Evolutionary conservation across 768 basidiomycete species (phyloP).

Genomic region (Termitomyces eurrhizus): DNA sequence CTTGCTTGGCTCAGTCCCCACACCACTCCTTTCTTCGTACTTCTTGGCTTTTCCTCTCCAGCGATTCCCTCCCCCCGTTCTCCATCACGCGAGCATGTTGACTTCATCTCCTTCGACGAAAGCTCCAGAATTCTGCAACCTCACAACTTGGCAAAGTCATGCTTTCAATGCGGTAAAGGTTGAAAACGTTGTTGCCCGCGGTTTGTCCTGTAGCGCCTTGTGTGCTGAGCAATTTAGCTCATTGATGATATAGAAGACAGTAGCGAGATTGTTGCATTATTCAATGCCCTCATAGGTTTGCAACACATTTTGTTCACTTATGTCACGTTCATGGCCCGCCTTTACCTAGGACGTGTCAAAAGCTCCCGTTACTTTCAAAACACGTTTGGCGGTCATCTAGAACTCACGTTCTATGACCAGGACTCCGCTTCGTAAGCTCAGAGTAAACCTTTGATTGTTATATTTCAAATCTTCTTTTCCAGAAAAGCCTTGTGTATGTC

Average conservation of each 20-base stretch:
- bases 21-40: conserved; percentile 8
- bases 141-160: conserved; percentile 24
- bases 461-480: background rate
- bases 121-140: conserved; percentile 22
- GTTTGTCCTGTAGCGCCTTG: conserved; percentile 20
- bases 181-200: conserved; percentile 41
- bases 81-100: conserved; percentile 10
- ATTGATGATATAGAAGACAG: conserved; percentile 23
- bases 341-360: conserved; percentile 45
- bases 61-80: conserved; percentile 15
- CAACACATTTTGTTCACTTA: background rate
- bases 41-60: conserved; percentile 14
- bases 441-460: background rate
- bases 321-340: background rate
- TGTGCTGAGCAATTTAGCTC: background rate
- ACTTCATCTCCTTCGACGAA: conserved; percentile 8
- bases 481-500: conserved; percentile 70
- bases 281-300: conserved; percentile 54
- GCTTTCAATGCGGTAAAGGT: conserved; percentile 43
- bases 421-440: conserved; percentile 47
- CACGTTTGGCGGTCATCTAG: conserved; percentile 35
- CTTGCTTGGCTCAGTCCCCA: conserved; percentile 15
- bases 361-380: conserved; percentile 39
- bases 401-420: conserved; percentile 49
- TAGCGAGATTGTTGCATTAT: conserved; percentile 51